Percentiles rank a stretch among this genome's conserved stretches.
phyloP scores from a whole-genome alignment of 139 green algal species.

The Tetraselmis chui region DNA sequence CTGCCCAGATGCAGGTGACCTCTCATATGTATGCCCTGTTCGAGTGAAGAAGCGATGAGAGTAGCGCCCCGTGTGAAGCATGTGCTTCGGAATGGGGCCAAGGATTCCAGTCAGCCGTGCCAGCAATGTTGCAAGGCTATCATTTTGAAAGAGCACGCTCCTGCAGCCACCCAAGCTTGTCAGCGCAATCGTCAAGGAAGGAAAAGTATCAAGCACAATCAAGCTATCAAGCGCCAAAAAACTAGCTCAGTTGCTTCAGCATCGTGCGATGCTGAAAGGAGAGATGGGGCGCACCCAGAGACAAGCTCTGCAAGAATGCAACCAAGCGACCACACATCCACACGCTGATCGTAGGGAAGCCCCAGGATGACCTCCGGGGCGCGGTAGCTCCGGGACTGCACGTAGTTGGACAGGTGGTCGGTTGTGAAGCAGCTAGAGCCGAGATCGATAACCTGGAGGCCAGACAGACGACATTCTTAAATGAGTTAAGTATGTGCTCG shows the following conservation, averaged over 20 bases:
- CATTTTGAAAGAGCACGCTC: conserved; percentile 81
- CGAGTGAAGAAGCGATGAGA: conserved; percentile 77
- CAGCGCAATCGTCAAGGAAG: no score
- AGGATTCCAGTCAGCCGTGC: conserved; percentile 84
- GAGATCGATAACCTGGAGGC: conserved; percentile 85
- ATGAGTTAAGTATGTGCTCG: no score
- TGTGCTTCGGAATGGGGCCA: conserved; percentile 64
- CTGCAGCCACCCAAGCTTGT: no score
- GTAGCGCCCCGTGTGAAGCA: conserved; percentile 68
- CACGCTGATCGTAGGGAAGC: conserved; percentile 74
- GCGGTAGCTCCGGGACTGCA: conserved; percentile 89
- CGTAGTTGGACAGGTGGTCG: conserved; percentile 86
- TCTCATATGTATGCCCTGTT: conserved; percentile 15
- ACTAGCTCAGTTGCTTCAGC: no score
- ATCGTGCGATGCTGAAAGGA: no score
- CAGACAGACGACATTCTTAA: not conserved
- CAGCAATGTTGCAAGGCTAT: conserved; percentile 73
- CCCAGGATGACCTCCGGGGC: conserved; percentile 93
- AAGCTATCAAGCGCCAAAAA: no score
- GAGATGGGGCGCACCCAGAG: conserved; percentile 43
- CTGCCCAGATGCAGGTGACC: not conserved
- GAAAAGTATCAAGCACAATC: no score
- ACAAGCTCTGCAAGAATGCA: conserved; percentile 94
- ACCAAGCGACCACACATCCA: conserved; percentile 93
- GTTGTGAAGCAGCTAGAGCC: conserved; percentile 87